These are phyloP conservation scores for Hymenoscyphus infarciens DNA, from an alignment of 2,329 filamentous ascomycete species.

Conservation along the genomic window DNA sequence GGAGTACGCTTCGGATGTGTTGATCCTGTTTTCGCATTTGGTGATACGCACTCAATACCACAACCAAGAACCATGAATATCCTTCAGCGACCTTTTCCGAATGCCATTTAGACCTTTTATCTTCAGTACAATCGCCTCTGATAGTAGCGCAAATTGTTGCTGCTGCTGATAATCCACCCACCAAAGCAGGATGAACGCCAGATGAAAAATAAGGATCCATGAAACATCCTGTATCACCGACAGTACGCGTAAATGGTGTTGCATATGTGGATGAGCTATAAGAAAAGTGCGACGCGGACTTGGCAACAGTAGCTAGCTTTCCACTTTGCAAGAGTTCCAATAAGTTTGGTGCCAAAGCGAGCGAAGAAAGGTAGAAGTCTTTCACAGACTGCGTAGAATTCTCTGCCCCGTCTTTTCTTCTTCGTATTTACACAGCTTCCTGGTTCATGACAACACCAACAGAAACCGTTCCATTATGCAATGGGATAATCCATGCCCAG, in stretches of 20 bases:
- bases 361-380: slow-evolving; percentile 35
- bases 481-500: slow-evolving; percentile 49
- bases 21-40: slow-evolving; percentile 42
- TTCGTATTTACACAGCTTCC: slow-evolving; percentile 34
- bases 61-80: slow-evolving; percentile 47
- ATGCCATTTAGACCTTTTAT: slow-evolving; percentile 41
- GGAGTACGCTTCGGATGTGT: slow-evolving; percentile 40
- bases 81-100: slow-evolving; percentile 42
- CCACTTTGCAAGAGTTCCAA: too few species aligned
- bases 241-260: slow-evolving; percentile 35
- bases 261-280: slow-evolving; percentile 45
- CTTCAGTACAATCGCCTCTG: slow-evolving; percentile 40
- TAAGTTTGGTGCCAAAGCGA: too few species aligned
- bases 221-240: slow-evolving; percentile 40
- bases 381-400: too few species aligned
- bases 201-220: slow-evolving; percentile 42
- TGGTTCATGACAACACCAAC: slow-evolving; percentile 44
- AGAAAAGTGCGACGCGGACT: slow-evolving; percentile 45
- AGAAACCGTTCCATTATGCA: slow-evolving; percentile 45
- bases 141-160: slow-evolving; percentile 41
- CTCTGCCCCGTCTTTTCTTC: slow-evolving; percentile 35
- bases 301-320: slow-evolving; percentile 37
- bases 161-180: slow-evolving; percentile 44
- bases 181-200: slow-evolving; percentile 39
- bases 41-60: slow-evolving; percentile 39